Base-by-base conservation (phyloP, 345 rosid genomes). In the Bruguiera sexangula region DNA sequence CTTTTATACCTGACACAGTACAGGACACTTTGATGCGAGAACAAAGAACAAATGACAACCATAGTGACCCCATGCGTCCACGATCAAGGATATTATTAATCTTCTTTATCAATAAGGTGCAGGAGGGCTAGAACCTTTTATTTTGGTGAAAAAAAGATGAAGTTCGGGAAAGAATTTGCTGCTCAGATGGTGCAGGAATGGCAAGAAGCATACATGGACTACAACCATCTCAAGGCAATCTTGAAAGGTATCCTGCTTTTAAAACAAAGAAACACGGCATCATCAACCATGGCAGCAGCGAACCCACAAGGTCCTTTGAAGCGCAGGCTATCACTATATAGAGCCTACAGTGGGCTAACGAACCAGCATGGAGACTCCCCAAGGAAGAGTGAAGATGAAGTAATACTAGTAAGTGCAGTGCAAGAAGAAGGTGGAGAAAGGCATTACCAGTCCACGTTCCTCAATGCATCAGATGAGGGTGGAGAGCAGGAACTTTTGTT, bases 171-270 rank as follows among this genome's bases (percentile, higher is more conserved):
- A 79, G 93, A 92, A 69, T 92, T 83, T 18, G 78, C 76, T 11
- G 74, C 86, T 5, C 96, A 92, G 54, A 76, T 88, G 94, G 91
- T 89, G 73, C 93, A 75, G 22, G 97, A 92, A 84, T 92, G 97
- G 97, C 81, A 81, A 53, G 86, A 84, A 53, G 97, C 96, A 52
- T 92, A 89, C 78, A 83, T 92, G 93, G 88, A 92, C 63, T 92
- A 92, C 83, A 89, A 77, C 64, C 30, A 69, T 52, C 84, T 91
- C 37, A 91, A 91, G 69, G 27, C 70, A 8, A 31, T 85, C 13
- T 71, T 91, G 67, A 89, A 89, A 80, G 86, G 82, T 0, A 52
- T 87, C 16, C 67, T 78, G 46, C 73, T 52, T 53, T 69, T 50
- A 69, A 69, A n/a, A n/a, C 76, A 68, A 69, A 71, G 63, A 67